These are phyloP conservation scores for Leccinum obscurum DNA, from an alignment of 768 basidiomycete species.

Conservation along the genomic window DNA sequence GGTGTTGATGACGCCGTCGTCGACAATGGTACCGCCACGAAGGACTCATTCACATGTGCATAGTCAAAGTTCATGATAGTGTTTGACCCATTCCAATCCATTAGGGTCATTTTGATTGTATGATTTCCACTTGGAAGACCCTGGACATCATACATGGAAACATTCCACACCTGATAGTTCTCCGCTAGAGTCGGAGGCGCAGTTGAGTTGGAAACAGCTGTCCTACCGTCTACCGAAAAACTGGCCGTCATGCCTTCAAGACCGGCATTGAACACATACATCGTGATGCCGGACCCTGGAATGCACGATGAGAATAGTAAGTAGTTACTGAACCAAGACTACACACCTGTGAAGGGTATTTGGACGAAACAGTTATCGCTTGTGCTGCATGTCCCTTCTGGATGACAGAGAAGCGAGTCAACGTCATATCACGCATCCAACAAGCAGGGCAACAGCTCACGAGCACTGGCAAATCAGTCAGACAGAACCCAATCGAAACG, in stretches of 20 bases:
- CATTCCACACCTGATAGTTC: constrained; percentile 22
- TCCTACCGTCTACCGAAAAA: constrained; percentile 20
- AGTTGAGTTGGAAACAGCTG: constrained; percentile 5
- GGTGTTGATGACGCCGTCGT: too few species aligned
- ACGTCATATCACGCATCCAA: neutral
- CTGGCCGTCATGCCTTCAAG: constrained; percentile 27
- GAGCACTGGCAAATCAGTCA: constrained; percentile 14
- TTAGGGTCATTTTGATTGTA: constrained; percentile 25
- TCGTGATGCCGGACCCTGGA: constrained; percentile 27
- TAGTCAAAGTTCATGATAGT: too few species aligned
- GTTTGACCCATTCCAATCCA: too few species aligned
- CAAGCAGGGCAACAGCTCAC: constrained; percentile 12
- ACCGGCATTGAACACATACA: constrained; percentile 28
- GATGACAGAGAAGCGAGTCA: neutral
- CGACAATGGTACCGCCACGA: too few species aligned
- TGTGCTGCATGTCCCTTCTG: too few species aligned
- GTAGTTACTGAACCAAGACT: too few species aligned
- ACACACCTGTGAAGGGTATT: constrained; percentile 24
- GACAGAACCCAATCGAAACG: neutral
- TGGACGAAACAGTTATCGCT: constrained; percentile 19
- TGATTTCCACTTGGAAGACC: constrained; percentile 18
- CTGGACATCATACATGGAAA: constrained; percentile 20
- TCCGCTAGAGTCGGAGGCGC: constrained; percentile 8
- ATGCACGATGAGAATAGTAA: too few species aligned
- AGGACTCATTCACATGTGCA: too few species aligned